These are phyloP conservation scores for Trametes cinnabarina DNA, from an alignment of 768 basidiomycete genomes.

Conservation along the genomic window DNA sequence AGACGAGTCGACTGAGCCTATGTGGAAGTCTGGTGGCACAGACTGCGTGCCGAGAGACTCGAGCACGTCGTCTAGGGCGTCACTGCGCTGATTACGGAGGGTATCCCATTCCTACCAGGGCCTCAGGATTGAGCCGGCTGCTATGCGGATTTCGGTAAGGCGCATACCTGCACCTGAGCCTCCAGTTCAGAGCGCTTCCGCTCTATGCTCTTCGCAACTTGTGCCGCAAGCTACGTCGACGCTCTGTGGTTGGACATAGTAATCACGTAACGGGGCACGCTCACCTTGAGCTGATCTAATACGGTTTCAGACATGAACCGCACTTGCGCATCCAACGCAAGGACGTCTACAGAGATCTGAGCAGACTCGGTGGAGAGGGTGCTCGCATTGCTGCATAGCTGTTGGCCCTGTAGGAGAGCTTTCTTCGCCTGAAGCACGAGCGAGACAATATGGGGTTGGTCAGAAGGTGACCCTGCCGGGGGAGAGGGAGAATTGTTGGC, in stretches of 20 bases:
- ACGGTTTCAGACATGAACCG: slow-evolving; percentile 75
- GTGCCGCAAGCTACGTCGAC: slow-evolving; percentile 58
- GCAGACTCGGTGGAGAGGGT: slow-evolving; percentile 63
- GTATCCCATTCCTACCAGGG: slow-evolving; percentile 70
- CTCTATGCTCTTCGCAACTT: slow-evolving; percentile 72
- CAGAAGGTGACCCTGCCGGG: slow-evolving; percentile 16
- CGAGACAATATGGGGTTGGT: slow-evolving; percentile 66
- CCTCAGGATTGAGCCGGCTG: neutral
- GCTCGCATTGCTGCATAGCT: slow-evolving; percentile 69
- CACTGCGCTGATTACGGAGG: slow-evolving; percentile 55
- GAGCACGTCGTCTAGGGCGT: slow-evolving; percentile 64
- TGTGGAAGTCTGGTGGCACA: slow-evolving; percentile 78
- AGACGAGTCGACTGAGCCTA: slow-evolving; percentile 57
- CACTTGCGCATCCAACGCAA: slow-evolving; percentile 78
- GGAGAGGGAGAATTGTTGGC: neutral
- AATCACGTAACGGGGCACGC: slow-evolving; percentile 11
- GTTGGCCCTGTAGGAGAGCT: slow-evolving; percentile 74
- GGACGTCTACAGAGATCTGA: slow-evolving; percentile 63
- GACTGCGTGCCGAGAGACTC: slow-evolving; percentile 70
- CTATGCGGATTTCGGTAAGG: no score
- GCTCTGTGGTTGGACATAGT: neutral
- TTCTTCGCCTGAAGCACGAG: slow-evolving; percentile 82
- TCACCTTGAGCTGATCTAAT: slow-evolving; percentile 72
- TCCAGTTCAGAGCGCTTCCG: slow-evolving; percentile 62
- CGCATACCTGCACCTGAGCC: slow-evolving; percentile 59